phyloP scores from a whole-genome alignment of 2,329 filamentous ascomycete genomes.

The Aspergillus vadensis region DNA sequence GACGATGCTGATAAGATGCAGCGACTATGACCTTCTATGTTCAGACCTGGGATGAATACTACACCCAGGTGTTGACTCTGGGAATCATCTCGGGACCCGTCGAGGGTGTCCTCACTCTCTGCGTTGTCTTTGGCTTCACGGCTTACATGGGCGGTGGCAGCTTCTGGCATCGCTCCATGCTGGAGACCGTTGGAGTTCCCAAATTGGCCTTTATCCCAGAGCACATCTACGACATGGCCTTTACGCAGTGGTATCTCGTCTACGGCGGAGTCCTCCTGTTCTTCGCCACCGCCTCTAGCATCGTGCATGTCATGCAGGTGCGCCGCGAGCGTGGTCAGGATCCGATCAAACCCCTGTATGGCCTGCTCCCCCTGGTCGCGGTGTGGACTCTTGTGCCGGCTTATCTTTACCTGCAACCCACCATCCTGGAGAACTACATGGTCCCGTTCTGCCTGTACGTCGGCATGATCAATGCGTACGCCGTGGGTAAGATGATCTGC shows the following conservation, averaged over 20 bases:
- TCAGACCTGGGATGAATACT: slow-evolving; percentile 99
- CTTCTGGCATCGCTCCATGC: slow-evolving; percentile 88
- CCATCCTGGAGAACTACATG: slow-evolving; percentile 78
- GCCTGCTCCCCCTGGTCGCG: slow-evolving; percentile 76
- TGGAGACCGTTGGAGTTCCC: slow-evolving; percentile 70
- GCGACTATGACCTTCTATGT: slow-evolving; percentile 95
- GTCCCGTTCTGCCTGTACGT: slow-evolving; percentile 89
- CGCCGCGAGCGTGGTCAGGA: slow-evolving; percentile 73
- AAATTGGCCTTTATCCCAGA: slow-evolving; percentile 65
- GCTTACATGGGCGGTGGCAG: slow-evolving; percentile 82
- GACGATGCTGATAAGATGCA: slow-evolving; percentile 35
- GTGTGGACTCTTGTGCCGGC: slow-evolving; percentile 75
- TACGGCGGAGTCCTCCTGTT: slow-evolving; percentile 81
- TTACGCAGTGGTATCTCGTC: slow-evolving; percentile 89
- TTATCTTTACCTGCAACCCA: slow-evolving; percentile 83
- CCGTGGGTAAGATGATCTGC: slow-evolving; percentile 92
- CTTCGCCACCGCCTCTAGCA: slow-evolving; percentile 74
- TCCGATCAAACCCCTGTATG: slow-evolving; percentile 68
- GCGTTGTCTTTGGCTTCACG: slow-evolving; percentile 78
- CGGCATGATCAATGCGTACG: slow-evolving; percentile 90
- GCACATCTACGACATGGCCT: slow-evolving; percentile 75
- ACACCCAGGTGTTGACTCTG: slow-evolving; percentile 92
- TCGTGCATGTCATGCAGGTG: slow-evolving; percentile 79
- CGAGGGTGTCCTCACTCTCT: slow-evolving; percentile 85
- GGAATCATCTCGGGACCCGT: slow-evolving; percentile 93